These are phyloP conservation scores for Fusarium sp. DNA, from an alignment of 2,329 filamentous ascomycete genomes.

Conservation along the genomic window DNA sequence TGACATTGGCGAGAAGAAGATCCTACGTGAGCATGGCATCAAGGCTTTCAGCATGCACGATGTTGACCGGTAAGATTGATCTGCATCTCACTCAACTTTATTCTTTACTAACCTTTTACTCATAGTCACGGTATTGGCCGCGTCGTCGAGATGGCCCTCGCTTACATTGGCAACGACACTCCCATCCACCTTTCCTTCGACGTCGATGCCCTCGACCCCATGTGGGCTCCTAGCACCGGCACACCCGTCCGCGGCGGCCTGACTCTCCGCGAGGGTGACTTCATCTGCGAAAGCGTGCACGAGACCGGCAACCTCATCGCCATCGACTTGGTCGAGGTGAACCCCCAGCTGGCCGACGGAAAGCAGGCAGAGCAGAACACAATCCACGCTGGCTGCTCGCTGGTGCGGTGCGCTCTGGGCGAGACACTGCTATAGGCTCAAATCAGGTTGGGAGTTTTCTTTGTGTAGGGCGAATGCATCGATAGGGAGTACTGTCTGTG, in stretches of 20 bases:
- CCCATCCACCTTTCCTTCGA: conserved; percentile 98
- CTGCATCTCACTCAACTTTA: background rate
- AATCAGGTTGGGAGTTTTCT: background rate
- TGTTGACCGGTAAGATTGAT: conserved; percentile 78
- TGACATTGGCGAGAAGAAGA: conserved; percentile 92
- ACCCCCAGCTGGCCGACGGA: conserved; percentile 76
- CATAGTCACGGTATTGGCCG: conserved; percentile 88
- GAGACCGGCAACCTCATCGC: conserved; percentile 83
- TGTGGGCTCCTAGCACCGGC: conserved; percentile 96
- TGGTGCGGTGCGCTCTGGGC: conserved; percentile 91
- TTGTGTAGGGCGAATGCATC: conserved; percentile 33
- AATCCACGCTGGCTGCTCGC: conserved; percentile 87
- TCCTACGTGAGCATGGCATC: conserved; percentile 88
- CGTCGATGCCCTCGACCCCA: conserved; percentile 94
- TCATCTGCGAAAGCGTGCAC: conserved; percentile 91
- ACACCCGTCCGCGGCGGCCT: conserved; percentile 94
- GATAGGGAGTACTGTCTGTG: conserved; percentile 24
- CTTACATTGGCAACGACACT: conserved; percentile 92
- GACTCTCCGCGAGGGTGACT: conserved; percentile 95
- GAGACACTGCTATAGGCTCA: conserved; percentile 82
- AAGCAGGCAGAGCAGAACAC: conserved; percentile 83
- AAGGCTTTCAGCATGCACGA: conserved; percentile 99
- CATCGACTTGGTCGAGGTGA: conserved; percentile 87
- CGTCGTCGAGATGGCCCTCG: conserved; percentile 98
- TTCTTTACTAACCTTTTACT: conserved; percentile 17